These are phyloP conservation scores for Elsinoe fawcettii DNA, from an alignment of 2,329 filamentous ascomycete genomes.

Conservation along the genomic window DNA sequence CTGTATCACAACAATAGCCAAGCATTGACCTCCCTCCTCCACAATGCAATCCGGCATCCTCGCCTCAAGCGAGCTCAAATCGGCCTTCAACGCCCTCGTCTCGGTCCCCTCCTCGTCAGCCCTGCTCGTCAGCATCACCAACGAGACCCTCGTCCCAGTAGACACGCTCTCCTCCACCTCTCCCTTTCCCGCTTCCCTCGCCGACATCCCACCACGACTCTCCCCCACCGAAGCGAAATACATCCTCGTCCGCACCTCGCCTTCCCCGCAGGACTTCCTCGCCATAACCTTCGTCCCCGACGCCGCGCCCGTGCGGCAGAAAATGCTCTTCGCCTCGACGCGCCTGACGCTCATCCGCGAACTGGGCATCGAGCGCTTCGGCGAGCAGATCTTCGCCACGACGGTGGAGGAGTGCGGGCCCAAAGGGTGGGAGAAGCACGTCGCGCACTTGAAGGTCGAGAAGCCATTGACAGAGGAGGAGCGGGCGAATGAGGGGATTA, in stretches of 20 bases:
- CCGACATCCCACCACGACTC: constrained; percentile 55
- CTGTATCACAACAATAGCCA: background rate
- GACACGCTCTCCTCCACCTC: constrained; percentile 42
- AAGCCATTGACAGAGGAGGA: constrained; percentile 77
- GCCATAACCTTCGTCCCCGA: constrained; percentile 75
- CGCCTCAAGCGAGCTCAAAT: constrained; percentile 71
- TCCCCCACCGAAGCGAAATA: constrained; percentile 62
- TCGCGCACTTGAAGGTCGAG: constrained; percentile 52
- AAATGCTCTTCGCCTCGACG: constrained; percentile 78
- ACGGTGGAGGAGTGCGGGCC: constrained; percentile 60
- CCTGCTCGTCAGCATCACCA: constrained; percentile 61
- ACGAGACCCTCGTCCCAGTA: constrained; percentile 59
- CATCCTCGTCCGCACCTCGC: constrained; percentile 58
- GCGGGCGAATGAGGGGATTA: constrained; percentile 61
- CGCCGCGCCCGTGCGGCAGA: constrained; percentile 68
- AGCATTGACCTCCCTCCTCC: constrained; percentile 9
- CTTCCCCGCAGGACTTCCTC: constrained; percentile 41
- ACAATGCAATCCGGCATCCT: constrained; percentile 70
- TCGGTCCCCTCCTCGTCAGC: constrained; percentile 56
- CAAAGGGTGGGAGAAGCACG: constrained; percentile 64
- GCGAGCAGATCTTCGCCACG: constrained; percentile 67
- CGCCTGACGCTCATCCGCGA: constrained; percentile 67
- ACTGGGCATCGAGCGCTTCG: constrained; percentile 69
- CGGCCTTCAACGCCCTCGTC: constrained; percentile 64
- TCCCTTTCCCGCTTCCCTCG: constrained; percentile 57